These are phyloP conservation scores for Ogataea nonfermentans DNA, from an alignment of 805 yeast genomes.

Conservation along the genomic window DNA sequence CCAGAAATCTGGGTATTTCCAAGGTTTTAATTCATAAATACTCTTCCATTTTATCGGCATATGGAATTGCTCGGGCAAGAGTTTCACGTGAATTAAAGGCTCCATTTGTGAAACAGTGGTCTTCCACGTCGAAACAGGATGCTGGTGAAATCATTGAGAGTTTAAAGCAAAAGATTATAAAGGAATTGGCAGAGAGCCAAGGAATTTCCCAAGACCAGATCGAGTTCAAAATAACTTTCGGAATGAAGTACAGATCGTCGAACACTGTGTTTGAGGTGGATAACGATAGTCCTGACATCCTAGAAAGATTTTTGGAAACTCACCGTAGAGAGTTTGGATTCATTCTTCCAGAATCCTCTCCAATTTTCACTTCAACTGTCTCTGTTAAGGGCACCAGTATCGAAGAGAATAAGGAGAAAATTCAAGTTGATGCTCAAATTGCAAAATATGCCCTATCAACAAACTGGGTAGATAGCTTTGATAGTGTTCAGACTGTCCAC, in stretches of 20 bases:
- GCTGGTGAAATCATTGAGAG: slow-evolving; percentile 45
- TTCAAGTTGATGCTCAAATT: slow-evolving; percentile 4
- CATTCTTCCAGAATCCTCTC: slow-evolving; percentile 35
- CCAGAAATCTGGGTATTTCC: slow-evolving; percentile 40
- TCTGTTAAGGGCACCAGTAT: slow-evolving; percentile 54
- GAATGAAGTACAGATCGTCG: slow-evolving; percentile 80
- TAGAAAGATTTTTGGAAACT: slow-evolving; percentile 45
- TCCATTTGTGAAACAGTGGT: slow-evolving; percentile 46
- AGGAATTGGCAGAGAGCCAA: slow-evolving; percentile 52
- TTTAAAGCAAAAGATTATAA: slow-evolving; percentile 49
- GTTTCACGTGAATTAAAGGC: slow-evolving; percentile 66
- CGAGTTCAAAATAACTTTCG: slow-evolving; percentile 59
- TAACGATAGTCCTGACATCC: slow-evolving; percentile 32
- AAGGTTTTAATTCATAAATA: slow-evolving; percentile 45
- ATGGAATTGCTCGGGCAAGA: slow-evolving; percentile 38
- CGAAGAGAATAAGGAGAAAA: slow-evolving; percentile 1
- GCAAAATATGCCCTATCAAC: background rate
- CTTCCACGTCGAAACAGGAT: slow-evolving; percentile 22
- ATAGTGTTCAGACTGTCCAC: slow-evolving; percentile 9
- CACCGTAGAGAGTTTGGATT: slow-evolving; percentile 78
- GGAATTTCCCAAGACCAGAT: slow-evolving; percentile 36
- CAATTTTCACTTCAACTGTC: slow-evolving; percentile 26
- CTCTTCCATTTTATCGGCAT: slow-evolving; percentile 46
- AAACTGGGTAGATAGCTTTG: background rate
- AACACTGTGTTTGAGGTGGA: slow-evolving; percentile 76